Conservation (phyloP, 768 basidiomycete genomes). For the Chalciporus chontae region DNA sequence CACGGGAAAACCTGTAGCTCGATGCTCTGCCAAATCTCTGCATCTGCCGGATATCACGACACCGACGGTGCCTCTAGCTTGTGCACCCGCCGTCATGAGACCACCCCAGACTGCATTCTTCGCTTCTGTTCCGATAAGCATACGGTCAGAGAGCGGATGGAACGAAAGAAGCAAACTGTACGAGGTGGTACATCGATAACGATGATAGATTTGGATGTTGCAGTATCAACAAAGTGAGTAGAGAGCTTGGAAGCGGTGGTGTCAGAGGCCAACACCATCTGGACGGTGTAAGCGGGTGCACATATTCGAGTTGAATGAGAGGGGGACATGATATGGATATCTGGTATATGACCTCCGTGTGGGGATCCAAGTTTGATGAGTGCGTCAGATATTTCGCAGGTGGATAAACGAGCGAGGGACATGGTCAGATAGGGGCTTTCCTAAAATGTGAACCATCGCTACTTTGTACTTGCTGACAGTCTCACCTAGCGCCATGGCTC, state of each 20-base stretch:
- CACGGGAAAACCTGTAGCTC: conserved; percentile 67
- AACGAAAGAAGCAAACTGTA: conserved; percentile 34
- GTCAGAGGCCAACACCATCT: conserved; percentile 66
- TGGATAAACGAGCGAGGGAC: conserved; percentile 44
- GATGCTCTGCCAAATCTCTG: conserved; percentile 80
- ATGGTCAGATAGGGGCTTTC: conserved; percentile 9
- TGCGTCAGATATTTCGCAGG: conserved; percentile 88
- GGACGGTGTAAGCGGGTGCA: conserved; percentile 84
- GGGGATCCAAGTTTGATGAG: conserved; percentile 72
- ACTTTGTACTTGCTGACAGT: too few relatives aligned
- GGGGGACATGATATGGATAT: conserved; percentile 53
- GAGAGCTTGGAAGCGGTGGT: conserved; percentile 58
- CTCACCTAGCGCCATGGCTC: conserved; percentile 4
- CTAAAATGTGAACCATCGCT: not conserved
- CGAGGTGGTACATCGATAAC: conserved; percentile 74
- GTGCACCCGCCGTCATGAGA: conserved; percentile 84
- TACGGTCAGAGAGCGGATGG: not conserved
- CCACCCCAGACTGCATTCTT: conserved; percentile 92
- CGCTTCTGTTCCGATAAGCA: conserved; percentile 40
- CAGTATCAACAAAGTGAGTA: conserved; percentile 81
- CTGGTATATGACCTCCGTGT: conserved; percentile 79
- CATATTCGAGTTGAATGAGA: conserved; percentile 49
- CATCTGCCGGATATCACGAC: conserved; percentile 83
- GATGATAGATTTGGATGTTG: conserved; percentile 59
- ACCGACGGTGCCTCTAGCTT: conserved; percentile 63